Conservation (phyloP, 2,329 filamentous ascomycete species). For the Epicoccum sorghinum region DNA sequence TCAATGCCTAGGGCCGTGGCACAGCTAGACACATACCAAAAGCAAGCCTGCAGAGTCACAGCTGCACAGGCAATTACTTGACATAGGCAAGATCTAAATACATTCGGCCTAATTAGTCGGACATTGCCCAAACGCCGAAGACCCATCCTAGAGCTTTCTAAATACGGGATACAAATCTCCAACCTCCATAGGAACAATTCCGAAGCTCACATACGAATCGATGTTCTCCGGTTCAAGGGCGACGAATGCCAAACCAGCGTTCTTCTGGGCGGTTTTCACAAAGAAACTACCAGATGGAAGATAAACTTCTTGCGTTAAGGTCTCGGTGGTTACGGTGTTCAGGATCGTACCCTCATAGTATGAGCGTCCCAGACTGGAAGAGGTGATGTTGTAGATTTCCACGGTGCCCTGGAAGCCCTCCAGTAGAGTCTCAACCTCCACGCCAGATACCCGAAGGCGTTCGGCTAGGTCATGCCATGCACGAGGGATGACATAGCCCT, state of each 20-base stretch:
- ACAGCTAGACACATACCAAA: not conserved
- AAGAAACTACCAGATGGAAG: conserved; percentile 44
- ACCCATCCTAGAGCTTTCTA: conserved; percentile 22
- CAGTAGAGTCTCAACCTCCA: conserved; percentile 39
- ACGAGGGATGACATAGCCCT: conserved; percentile 46
- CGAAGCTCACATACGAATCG: conserved; percentile 47
- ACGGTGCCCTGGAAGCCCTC: conserved; percentile 39
- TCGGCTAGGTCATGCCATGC: conserved; percentile 44
- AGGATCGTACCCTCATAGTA: conserved; percentile 45
- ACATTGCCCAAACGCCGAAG: not conserved
- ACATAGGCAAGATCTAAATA: too few species aligned
- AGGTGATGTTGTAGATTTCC: conserved; percentile 44
- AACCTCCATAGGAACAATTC: conserved; percentile 43
- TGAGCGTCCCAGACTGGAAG: conserved; percentile 29
- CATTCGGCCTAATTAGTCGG: not conserved
- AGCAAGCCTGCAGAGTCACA: not conserved
- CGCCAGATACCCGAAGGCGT: conserved; percentile 40
- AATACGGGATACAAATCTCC: conserved; percentile 46
- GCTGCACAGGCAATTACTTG: not conserved
- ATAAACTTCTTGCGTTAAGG: conserved; percentile 29
- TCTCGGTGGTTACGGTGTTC: conserved; percentile 41
- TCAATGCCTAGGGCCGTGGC: not conserved
- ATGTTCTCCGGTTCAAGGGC: conserved; percentile 48
- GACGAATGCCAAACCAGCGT: conserved; percentile 46
- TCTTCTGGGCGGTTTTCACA: conserved; percentile 45